Base-by-base conservation (phyloP, 2,329 filamentous ascomycete species). In the Didymella sp. region DNA sequence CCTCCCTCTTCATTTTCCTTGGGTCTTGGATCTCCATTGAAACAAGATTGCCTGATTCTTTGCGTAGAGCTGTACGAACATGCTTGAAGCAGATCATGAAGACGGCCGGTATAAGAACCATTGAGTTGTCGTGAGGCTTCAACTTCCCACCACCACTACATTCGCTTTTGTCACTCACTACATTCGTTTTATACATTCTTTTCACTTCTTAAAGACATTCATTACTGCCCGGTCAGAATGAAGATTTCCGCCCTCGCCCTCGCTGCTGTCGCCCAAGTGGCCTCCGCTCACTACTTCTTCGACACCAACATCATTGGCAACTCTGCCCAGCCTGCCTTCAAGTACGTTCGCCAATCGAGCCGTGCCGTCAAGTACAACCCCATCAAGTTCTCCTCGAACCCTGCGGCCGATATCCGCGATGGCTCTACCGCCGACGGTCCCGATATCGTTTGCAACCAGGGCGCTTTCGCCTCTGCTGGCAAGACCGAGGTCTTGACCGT, bases 391-490 rank as follows among this genome's bases (percentile, higher is more conserved):
- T 57, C 54, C 21, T 52, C 48, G 28, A 57, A 57, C 43, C 54
- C 54, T 2, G 54, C 54, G 15, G 58, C 58, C 31, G 64, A 70
- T 51, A 62, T 55, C 52, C 56, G 56, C 22, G 66, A 69, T 47
- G 60, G 66, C 24, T 60, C 66, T 4, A 66, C 61, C n/a, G 56
- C 55, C 13, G 55, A 63, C n/a, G 58, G 56, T 7, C 60, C 57
- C 43, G 69, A 70, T 37, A 69, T 72, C 33, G 58, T 64, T 19
- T 73, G 70, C 65, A 71, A 69, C 59, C 59, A 64, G 24, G 60
- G 61, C 27, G 61, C 63, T n/a, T 59, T 60, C n/a, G 52, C 53
- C n/a, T 61, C 56, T 47, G 53, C 59, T 45, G 43, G 33, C 37
- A 45, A 41, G 21, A 57, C 54, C 28, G 35, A 57, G 22, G 48